phyloP scores from a whole-genome alignment of 305 asterid species.

The Rubia occidens region DNA sequence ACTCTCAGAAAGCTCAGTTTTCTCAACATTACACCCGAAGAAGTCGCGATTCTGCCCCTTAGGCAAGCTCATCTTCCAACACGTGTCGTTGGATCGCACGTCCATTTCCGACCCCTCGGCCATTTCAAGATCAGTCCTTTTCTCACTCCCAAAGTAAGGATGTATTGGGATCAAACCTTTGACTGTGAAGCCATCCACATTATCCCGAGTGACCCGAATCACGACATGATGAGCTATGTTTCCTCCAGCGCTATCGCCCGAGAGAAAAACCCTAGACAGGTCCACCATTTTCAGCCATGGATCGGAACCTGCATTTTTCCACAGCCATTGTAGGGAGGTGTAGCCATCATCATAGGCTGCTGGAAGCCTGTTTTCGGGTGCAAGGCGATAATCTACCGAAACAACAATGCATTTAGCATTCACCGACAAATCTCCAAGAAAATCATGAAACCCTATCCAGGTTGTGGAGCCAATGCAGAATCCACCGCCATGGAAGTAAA shows the following conservation, averaged over 20 bases:
- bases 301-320: conserved; percentile 20
- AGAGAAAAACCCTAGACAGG: conserved; percentile 44
- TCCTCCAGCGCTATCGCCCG: conserved; percentile 83
- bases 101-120: conserved; percentile 27
- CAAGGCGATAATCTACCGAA: conserved; percentile 71
- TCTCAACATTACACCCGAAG: conserved; percentile 52
- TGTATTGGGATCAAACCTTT: conserved; percentile 61
- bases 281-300: conserved; percentile 41
- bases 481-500: conserved; percentile 86
- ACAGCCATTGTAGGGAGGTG: conserved; percentile 45
- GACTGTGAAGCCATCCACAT: conserved; percentile 14
- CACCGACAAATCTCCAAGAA: conserved; percentile 48
- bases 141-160: conserved; percentile 62
- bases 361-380: conserved; percentile 75
- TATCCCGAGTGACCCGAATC: conserved; percentile 7
- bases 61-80: conserved; percentile 68
- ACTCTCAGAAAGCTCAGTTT: conserved; percentile 14
- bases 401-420: conserved; percentile 35
- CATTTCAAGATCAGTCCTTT: conserved; percentile 43
- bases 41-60: conserved; percentile 45
- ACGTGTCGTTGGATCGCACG: conserved; percentile 56
- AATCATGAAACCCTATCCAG: conserved; percentile 64
- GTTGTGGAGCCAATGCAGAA: conserved; percentile 77
- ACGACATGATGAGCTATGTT: conserved; percentile 69
- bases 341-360: conserved; percentile 52